Evolutionary conservation across 805 yeast species (phyloP).

Genomic region (Wickerhamomyces tratensis): DNA sequence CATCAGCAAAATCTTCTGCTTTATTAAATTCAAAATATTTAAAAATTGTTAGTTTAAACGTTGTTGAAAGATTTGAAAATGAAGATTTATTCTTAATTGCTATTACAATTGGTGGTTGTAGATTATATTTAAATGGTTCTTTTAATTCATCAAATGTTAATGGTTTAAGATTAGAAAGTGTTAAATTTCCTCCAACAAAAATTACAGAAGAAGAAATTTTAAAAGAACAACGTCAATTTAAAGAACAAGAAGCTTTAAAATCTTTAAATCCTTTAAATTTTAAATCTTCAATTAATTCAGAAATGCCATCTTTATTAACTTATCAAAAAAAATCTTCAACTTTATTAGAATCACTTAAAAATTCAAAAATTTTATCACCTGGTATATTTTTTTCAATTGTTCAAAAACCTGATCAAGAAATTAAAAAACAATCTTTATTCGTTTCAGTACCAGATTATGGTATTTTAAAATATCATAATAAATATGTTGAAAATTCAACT

Average conservation of each 20-base stretch:
- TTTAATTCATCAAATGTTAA: conserved; percentile 23
- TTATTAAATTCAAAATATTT: conserved; percentile 45
- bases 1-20: conserved; percentile 41
- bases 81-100: conserved; percentile 66
- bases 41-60: conserved; percentile 52
- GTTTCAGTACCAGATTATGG: conserved; percentile 84
- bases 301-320: conserved; percentile 25
- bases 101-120: conserved; percentile 73
- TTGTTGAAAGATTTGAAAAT: conserved; percentile 57
- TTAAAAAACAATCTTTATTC: conserved; percentile 40
- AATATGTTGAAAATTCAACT: conserved; percentile 75
- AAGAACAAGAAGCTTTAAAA: conserved; percentile 23
- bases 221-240: conserved; percentile 13
- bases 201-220: conserved; percentile 23
- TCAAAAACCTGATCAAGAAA: conserved; percentile 12
- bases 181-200: conserved; percentile 59
- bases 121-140: conserved; percentile 48
- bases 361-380: conserved; percentile 64
- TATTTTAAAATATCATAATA: conserved; percentile 59
- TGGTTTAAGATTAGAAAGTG: conserved; percentile 35
- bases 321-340: conserved; percentile 47
- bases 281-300: conserved; percentile 15
- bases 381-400: conserved; percentile 76
- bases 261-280: conserved; percentile 17
- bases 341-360: conserved; percentile 45